phyloP scores from a whole-genome alignment of 116 monocot genomes.

The Papilionanthe hybrid region DNA sequence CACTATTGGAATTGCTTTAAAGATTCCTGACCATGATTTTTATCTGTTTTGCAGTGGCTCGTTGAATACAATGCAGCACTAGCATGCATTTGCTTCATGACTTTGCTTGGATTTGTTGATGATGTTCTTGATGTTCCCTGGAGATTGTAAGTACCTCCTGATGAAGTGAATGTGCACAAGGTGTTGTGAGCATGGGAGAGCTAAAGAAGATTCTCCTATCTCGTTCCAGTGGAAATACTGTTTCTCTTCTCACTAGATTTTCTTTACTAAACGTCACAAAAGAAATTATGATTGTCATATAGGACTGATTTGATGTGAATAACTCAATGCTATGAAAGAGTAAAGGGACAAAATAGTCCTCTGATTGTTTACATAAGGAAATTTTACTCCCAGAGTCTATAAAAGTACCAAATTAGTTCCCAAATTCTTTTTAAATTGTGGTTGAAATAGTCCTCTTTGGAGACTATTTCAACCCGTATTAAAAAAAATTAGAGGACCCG shows the following conservation, averaged over 20 bases:
- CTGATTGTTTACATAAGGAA: no score
- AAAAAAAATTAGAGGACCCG: no score
- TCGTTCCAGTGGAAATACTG: neutral
- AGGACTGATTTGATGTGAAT: neutral
- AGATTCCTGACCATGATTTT: neutral
- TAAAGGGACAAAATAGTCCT: no score
- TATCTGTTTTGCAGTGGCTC: conserved; percentile 69
- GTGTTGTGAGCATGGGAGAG: neutral
- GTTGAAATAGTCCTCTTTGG: no score
- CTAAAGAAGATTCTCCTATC: neutral
- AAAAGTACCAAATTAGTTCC: no score
- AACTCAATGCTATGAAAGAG: no score
- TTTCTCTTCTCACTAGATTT: no score
- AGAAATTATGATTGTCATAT: neutral
- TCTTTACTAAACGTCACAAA: neutral
- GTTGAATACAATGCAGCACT: conserved; percentile 97
- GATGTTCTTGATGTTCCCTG: conserved; percentile 96
- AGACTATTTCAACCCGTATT: no score
- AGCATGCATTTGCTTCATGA: conserved; percentile 93
- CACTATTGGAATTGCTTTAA: neutral
- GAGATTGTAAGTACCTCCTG: conserved; percentile 65
- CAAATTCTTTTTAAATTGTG: no score
- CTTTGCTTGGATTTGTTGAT: conserved; percentile 96
- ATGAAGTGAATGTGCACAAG: neutral
- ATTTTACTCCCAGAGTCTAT: no score